Percentiles rank a stretch among this genome's conserved stretches.
phyloP scores from a whole-genome alignment of 2,329 filamentous ascomycete genomes.

The Lithohypha guttulata region DNA sequence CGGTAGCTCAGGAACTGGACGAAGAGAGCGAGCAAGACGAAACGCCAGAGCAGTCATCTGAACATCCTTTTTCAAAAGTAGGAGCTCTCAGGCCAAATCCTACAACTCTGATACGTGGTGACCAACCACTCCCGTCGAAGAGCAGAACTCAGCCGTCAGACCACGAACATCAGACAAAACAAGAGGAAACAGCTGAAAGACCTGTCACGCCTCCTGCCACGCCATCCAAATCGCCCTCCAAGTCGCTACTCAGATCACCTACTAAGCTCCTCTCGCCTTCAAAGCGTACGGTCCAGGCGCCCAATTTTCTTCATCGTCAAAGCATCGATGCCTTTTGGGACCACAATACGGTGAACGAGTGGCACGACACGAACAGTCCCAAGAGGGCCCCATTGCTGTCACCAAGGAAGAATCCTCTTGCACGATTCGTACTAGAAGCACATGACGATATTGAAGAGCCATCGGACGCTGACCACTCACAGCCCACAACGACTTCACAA shows the following conservation, averaged over 20 bases:
- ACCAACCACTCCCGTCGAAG: constrained; percentile 5
- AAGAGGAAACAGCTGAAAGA: constrained; percentile 8
- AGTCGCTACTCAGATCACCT: constrained; percentile 19
- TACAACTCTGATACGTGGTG: too few relatives aligned
- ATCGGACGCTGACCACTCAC: constrained; percentile 12
- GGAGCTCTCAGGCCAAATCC: too few relatives aligned
- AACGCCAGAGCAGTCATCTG: background rate
- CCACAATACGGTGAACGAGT: constrained; percentile 40
- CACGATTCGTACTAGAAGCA: constrained; percentile 26
- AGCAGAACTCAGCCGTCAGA: background rate
- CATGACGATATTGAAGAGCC: constrained; percentile 28
- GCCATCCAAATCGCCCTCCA: constrained; percentile 23
- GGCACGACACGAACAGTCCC: constrained; percentile 46
- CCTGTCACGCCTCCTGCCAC: constrained; percentile 34
- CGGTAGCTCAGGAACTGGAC: background rate
- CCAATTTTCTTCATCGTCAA: constrained; percentile 40
- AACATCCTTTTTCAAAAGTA: too few relatives aligned
- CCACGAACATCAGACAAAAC: constrained; percentile 10
- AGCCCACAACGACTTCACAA: constrained; percentile 29
- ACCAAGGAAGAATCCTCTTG: constrained; percentile 16
- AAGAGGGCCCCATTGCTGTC: constrained; percentile 29
- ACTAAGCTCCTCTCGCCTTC: constrained; percentile 36
- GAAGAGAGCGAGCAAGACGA: background rate
- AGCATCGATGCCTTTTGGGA: constrained; percentile 46
- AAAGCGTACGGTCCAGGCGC: constrained; percentile 35